Base-by-base conservation (phyloP, 2,329 filamentous ascomycete species). In the Alternaria longipes region DNA sequence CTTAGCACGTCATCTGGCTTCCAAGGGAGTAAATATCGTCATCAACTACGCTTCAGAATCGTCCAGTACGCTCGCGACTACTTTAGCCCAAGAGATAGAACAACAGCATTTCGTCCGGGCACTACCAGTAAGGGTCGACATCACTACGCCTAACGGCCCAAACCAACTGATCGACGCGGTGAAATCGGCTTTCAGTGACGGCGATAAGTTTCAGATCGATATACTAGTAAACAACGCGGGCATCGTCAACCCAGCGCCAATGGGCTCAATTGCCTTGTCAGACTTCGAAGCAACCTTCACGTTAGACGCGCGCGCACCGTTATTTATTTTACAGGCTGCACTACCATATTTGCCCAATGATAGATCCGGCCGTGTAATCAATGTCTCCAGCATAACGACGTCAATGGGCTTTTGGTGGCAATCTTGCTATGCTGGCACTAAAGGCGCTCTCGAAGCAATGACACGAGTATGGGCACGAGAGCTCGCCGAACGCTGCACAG, bases 311-410 rank as follows among this genome's bases (percentile, higher is more conserved):
- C 63, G 63, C 12, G 65, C 56, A 1, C 65, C 65, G 45, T 80
- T 95, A 11, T 85, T 95, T 2, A 81, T 95, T 9, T 87, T 90
- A 32, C 89, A 95, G 76, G 90, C 90, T 8, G 86, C 86, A 0
- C 80, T 87, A 22, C 89, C 87, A 0, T 88, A 89, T 79, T 84
- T 95, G 2, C 91, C 86, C 1, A 79, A 74, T 55, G 90, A 91
- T 79, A 87, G 88, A 64, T 87, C 82, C 20, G 87, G 87, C 2
- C 81, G 87, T 11, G 83, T 90, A 56, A 81, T 90, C 32, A 89
- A 88, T 62, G 72, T 89, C 24, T 85, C 82, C 51, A 85, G 82
- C 49, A 84, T 89, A 3, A 84, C 82, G 7, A 80, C 84, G 3
- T 81, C 80, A 0, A 74, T 85, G 12, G 87, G 87, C 0, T 86